Evolutionary conservation across 1,284 basidiomycete genomes (phyloP).

Genomic region (Chalciporus sp.): DNA sequence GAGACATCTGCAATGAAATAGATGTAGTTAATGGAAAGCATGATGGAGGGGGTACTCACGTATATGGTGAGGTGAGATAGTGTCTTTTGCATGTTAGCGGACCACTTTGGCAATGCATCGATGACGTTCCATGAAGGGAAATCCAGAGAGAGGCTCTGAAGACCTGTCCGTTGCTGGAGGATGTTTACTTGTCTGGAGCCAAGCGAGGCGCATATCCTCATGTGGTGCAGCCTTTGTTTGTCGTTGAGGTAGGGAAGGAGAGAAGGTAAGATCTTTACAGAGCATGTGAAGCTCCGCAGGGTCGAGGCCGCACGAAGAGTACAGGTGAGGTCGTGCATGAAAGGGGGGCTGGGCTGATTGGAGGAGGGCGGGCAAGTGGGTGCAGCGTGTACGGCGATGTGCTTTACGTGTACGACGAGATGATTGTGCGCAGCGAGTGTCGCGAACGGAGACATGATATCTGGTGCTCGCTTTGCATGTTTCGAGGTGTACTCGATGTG

Average conservation of each 20-base stretch:
- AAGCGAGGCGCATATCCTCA: constrained; percentile 53
- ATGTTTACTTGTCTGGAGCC: constrained; percentile 49
- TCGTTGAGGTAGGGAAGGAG: constrained; percentile 49
- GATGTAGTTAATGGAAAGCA: not conserved
- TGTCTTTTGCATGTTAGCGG: constrained; percentile 38
- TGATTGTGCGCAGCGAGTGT: constrained; percentile 52
- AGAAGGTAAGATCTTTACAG: constrained; percentile 45
- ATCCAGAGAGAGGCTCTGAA: constrained; percentile 56
- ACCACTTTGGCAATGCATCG: constrained; percentile 60
- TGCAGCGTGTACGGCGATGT: constrained; percentile 57
- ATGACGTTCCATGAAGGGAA: constrained; percentile 61
- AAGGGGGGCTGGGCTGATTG: constrained; percentile 42
- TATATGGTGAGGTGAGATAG: constrained; percentile 57
- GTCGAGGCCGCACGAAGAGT: constrained; percentile 53
- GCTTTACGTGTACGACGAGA: constrained; percentile 58
- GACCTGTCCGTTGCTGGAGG: constrained; percentile 41
- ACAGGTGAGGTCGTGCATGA: constrained; percentile 52
- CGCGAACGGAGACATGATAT: constrained; percentile 62
- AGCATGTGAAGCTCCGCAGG: constrained; percentile 56
- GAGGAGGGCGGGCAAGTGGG: constrained; percentile 35
- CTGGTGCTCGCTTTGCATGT: constrained; percentile 55
- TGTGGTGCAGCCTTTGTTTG: constrained; percentile 45
- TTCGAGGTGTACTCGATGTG: constrained; percentile 52
- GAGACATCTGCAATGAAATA: constrained; percentile 46
- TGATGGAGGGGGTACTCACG: constrained; percentile 42